These are phyloP conservation scores for Tylopilus rubrobrunneus DNA, from an alignment of 768 basidiomycete species.

Conservation along the genomic window DNA sequence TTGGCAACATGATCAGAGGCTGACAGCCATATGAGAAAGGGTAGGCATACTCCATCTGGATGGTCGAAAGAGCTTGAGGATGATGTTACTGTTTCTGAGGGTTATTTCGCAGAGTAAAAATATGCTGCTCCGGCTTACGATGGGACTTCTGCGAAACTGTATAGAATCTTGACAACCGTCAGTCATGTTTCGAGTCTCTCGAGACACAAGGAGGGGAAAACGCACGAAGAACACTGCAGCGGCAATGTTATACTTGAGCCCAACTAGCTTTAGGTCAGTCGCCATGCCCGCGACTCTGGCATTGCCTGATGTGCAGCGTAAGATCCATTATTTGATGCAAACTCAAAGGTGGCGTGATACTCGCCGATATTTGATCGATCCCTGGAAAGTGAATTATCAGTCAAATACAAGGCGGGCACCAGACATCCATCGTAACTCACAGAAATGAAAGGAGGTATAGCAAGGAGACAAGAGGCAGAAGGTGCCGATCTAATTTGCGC, in stretches of 20 bases:
- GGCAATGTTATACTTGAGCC: slow-evolving; percentile 34
- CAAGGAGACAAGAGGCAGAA: slow-evolving; percentile 42
- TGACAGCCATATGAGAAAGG: not conserved
- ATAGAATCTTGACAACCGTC: slow-evolving; percentile 27
- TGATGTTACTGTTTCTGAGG: slow-evolving; percentile 31
- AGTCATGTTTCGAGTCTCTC: not conserved
- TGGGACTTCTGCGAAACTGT: slow-evolving; percentile 36
- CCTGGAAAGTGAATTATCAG: slow-evolving; percentile 13
- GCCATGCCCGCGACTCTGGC: slow-evolving; percentile 45
- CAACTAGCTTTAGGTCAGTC: slow-evolving; percentile 32
- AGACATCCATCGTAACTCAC: slow-evolving; percentile 26
- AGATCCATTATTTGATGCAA: not conserved
- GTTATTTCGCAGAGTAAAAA: slow-evolving; percentile 1
- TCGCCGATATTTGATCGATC: slow-evolving; percentile 45
- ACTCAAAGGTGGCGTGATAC: slow-evolving; percentile 4
- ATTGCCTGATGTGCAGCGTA: slow-evolving; percentile 29
- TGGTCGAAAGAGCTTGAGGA: slow-evolving; percentile 34
- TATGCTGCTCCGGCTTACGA: slow-evolving; percentile 26
- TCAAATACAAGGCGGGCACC: not conserved
- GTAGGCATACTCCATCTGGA: slow-evolving; percentile 34
- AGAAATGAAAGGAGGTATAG: slow-evolving; percentile 46
- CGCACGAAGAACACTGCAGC: slow-evolving; percentile 38
- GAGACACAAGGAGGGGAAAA: not conserved
- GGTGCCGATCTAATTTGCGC: slow-evolving; percentile 42
- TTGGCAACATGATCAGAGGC: slow-evolving; percentile 10